These are phyloP conservation scores for Metahyphopichia silvanorum DNA, from an alignment of 805 yeast species.

Conservation along the genomic window DNA sequence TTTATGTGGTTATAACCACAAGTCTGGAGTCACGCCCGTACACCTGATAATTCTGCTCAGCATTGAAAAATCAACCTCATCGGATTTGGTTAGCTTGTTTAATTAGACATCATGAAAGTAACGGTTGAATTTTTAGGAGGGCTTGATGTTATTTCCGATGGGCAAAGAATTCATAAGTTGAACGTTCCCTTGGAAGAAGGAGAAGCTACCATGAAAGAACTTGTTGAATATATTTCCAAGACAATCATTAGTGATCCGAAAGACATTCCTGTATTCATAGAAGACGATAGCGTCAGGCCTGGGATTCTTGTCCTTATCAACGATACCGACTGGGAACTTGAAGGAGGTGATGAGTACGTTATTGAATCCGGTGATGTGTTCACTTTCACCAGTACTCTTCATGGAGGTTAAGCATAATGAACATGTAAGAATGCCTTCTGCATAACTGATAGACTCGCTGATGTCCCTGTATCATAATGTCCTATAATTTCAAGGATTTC, in stretches of 20 bases:
- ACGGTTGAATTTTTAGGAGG: conserved; percentile 66
- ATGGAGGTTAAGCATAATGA: conserved; percentile 68
- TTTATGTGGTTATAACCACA: too few relatives aligned
- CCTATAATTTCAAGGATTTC: too few relatives aligned
- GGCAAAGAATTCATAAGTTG: conserved; percentile 52
- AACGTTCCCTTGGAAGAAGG: conserved; percentile 42
- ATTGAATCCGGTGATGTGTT: conserved; percentile 73
- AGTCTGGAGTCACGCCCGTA: too few relatives aligned
- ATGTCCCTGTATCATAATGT: too few relatives aligned
- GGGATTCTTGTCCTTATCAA: conserved; percentile 89
- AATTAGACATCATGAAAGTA: too few relatives aligned
- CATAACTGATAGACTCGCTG: too few relatives aligned
- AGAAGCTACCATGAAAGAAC: conserved; percentile 43
- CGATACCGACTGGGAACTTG: conserved; percentile 96
- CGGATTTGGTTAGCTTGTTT: too few relatives aligned
- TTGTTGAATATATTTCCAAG: conserved; percentile 52
- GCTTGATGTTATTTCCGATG: conserved; percentile 70
- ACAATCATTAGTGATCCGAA: conserved; percentile 57
- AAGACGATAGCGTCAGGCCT: conserved; percentile 80
- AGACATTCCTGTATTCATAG: conserved; percentile 72
- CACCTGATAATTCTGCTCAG: too few relatives aligned
- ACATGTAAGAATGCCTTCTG: too few relatives aligned
- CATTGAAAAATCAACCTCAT: too few relatives aligned
- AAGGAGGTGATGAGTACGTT: conserved; percentile 81
- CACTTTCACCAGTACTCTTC: conserved; percentile 89